Conservation (phyloP, 768 basidiomycete species). For the Gymnopilus dilepis region DNA sequence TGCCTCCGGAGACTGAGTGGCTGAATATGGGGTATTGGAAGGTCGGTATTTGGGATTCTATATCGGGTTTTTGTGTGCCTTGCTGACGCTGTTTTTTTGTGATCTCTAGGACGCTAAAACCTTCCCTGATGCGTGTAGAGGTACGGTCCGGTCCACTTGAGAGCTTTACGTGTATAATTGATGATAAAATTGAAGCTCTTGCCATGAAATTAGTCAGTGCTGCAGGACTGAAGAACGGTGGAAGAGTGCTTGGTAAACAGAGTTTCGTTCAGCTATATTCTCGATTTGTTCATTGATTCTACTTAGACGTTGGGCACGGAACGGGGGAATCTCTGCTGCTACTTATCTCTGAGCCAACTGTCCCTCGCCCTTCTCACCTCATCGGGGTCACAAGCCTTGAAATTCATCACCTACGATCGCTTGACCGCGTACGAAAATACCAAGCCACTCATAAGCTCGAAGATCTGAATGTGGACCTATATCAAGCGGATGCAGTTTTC, state of each 20-base stretch:
- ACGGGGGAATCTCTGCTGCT: constrained; percentile 70
- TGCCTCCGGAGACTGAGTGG: constrained; percentile 63
- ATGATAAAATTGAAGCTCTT: constrained; percentile 37
- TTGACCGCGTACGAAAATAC: constrained; percentile 41
- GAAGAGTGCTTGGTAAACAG: constrained; percentile 56
- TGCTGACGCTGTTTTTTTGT: not conserved
- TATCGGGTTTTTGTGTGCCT: not conserved
- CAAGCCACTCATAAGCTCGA: constrained; percentile 20
- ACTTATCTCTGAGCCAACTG: constrained; percentile 48
- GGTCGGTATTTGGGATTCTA: constrained; percentile 39
- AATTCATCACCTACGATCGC: constrained; percentile 52
- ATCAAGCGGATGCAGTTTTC: constrained; percentile 58
- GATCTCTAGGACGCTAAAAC: constrained; percentile 43
- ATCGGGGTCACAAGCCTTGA: constrained; percentile 63
- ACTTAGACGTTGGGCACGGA: constrained; percentile 68
- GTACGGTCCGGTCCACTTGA: constrained; percentile 32
- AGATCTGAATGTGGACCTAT: constrained; percentile 42
- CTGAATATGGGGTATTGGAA: constrained; percentile 76
- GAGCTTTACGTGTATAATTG: not conserved
- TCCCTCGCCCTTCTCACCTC: constrained; percentile 52
- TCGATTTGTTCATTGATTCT: constrained; percentile 4
- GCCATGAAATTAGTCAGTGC: constrained; percentile 55
- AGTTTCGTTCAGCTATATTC: not conserved
- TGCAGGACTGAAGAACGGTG: constrained; percentile 44
- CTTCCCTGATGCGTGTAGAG: constrained; percentile 68